Percentiles rank a stretch among this genome's conserved stretches.
phyloP scores from a whole-genome alignment of 208 protist species.

The Herpetomonas samuelpessoai region DNA sequence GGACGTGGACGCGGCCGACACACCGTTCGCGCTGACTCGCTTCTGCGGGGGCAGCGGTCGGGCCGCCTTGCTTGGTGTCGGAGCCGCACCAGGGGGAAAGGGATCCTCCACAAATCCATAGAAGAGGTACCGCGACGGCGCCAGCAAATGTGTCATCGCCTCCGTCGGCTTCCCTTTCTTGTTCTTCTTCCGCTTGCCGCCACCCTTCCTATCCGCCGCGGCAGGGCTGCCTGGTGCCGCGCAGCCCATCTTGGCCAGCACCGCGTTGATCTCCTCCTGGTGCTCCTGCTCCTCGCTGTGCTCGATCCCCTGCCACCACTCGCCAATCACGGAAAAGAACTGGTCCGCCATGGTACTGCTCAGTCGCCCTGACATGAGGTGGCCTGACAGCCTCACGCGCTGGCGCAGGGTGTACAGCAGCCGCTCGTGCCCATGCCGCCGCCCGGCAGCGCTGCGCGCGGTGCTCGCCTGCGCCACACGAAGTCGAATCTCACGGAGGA shows the following conservation, averaged over 20 bases:
- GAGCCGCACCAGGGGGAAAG: neutral
- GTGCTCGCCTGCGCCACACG: slow-evolving; percentile 12
- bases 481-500: slow-evolving; percentile 44
- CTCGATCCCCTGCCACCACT: neutral
- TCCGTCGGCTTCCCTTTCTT: neutral
- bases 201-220: neutral
- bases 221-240: too few relatives aligned
- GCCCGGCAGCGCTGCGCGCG: neutral
- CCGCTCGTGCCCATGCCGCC: neutral
- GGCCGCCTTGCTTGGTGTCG: too few relatives aligned
- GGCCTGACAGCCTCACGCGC: neutral
- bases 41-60: too few relatives aligned
- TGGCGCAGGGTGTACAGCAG: neutral
- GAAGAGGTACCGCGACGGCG: slow-evolving; percentile 4
- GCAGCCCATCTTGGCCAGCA: neutral
- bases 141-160: neutral
- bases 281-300: neutral
- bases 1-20: too few relatives aligned
- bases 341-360: neutral
- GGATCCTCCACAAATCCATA: slow-evolving; percentile 14
- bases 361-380: neutral
- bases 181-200: neutral
- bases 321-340: neutral
- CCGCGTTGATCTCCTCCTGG: neutral
- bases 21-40: too few relatives aligned